These are phyloP conservation scores for Camillea tinctor DNA, from an alignment of 2,329 filamentous ascomycete species.

Conservation along the genomic window DNA sequence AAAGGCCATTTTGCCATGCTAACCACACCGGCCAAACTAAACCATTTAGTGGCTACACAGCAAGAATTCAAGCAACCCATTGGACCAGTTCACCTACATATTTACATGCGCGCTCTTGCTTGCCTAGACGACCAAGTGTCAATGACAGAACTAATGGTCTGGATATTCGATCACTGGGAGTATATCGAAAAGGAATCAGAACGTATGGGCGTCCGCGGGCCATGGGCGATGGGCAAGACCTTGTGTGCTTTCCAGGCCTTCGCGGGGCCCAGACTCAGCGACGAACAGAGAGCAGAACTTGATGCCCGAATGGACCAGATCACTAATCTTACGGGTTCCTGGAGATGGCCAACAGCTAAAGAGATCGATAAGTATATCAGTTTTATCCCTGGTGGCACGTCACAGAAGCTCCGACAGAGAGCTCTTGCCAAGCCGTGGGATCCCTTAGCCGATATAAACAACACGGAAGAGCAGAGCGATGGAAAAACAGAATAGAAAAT, in stretches of 20 bases:
- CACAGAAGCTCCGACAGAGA: slow-evolving; percentile 19
- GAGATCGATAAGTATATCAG: slow-evolving; percentile 28
- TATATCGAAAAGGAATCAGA: slow-evolving; percentile 36
- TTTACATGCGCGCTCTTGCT: slow-evolving; percentile 63
- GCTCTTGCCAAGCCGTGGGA: slow-evolving; percentile 7
- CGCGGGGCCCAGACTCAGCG: slow-evolving; percentile 41
- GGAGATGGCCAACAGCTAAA: slow-evolving; percentile 31
- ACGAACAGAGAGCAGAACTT: slow-evolving; percentile 20
- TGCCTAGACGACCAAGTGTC: slow-evolving; percentile 58
- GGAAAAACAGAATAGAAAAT: not conserved
- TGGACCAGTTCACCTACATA: slow-evolving; percentile 50
- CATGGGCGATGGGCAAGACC: slow-evolving; percentile 32
- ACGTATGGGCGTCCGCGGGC: slow-evolving; percentile 29
- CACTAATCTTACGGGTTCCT: slow-evolving; percentile 11
- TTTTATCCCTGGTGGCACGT: slow-evolving; percentile 19
- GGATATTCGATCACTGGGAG: slow-evolving; percentile 51
- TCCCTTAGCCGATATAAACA: not conserved
- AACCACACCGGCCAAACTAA: slow-evolving; percentile 21
- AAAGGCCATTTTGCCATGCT: slow-evolving; percentile 25
- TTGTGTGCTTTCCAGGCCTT: slow-evolving; percentile 50
- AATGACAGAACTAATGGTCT: slow-evolving; percentile 56
- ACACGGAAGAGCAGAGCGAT: not conserved
- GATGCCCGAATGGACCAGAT: slow-evolving; percentile 18
- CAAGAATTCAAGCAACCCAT: slow-evolving; percentile 12
- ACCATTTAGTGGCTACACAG: slow-evolving; percentile 11